Base-by-base conservation (phyloP, 2,329 filamentous ascomycete species). In the Raffaelea ambrosiae region DNA sequence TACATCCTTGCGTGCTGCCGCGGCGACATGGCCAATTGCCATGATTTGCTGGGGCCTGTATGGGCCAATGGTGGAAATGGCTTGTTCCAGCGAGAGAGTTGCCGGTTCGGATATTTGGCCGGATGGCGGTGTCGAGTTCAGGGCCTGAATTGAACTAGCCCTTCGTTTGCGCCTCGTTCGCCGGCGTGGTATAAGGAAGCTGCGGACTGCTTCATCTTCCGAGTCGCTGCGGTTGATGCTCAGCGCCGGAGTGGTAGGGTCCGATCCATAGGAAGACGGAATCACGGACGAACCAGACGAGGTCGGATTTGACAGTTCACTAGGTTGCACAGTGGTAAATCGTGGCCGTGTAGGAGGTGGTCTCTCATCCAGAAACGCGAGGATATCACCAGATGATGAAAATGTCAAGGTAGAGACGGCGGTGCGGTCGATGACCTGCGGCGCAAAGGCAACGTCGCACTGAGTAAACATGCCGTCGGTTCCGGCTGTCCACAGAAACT, bases 401-500 rank as follows among this genome's bases (percentile, higher is more conserved):
- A 84, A 82, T 2, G 76, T 68, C 60, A 83, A 71, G 26, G 71
- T 75, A 0, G 80, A 83, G 3, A 81, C 72, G 2, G 79, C 71
- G 46, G 79, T 74, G 18, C 78, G 73, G 57, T 85, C 80, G 43
- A 84, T 74, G 16, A 78, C 72, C 54, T 78, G 78, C 3, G 76
- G 77, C 0, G 80, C 78, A 62, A 77, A 84, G 0, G 78, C 76
- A 19, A 84, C 69, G 58, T 86, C 81, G 52, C 77, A 82, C 57
- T 85, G 82, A 23, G 71, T 74, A 51, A 86, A 83, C 3, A 72
- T 60, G 0, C 78, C 77, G 53, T 84, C 81, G 21, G 70, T 71
- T 2, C 80, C 80, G 7, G 74, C 81, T 1, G 79, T 81, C 81
- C 81, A 86, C 1, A 86, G 63, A 41, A 83, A 69, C 53, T 84